Evolutionary conservation across 768 basidiomycete species (phyloP).

Genomic region (Tylopilus sp.): DNA sequence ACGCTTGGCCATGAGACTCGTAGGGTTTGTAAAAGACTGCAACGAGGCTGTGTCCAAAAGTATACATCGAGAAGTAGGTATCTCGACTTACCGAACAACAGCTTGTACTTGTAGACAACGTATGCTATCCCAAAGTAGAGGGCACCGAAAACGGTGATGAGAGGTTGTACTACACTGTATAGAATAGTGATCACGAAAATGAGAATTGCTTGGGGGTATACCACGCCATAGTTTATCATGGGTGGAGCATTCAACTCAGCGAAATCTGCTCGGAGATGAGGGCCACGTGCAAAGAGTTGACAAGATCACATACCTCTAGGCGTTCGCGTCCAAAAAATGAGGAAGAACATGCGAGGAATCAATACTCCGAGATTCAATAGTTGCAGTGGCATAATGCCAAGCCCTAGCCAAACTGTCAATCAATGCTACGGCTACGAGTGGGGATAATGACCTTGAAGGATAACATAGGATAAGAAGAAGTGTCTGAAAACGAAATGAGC

Average conservation of each 20-base stretch:
- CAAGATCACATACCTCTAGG: conserved; percentile 70
- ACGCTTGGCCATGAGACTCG: conserved; percentile 95
- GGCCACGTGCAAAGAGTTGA: not conserved
- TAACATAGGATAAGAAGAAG: conserved; percentile 83
- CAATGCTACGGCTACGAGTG: not conserved
- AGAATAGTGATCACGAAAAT: conserved; percentile 93
- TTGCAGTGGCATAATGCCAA: conserved; percentile 95
- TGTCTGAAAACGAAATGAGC: conserved; percentile 41
- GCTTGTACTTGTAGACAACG: conserved; percentile 97
- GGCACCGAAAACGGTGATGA: conserved; percentile 93
- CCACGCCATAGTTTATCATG: conserved; percentile 95
- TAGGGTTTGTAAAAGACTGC: conserved; percentile 98
- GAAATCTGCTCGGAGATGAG: conserved; percentile 57
- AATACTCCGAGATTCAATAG: conserved; percentile 88
- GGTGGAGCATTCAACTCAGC: conserved; percentile 97
- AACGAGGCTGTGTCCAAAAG: not conserved
- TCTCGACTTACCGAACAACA: conserved; percentile 74
- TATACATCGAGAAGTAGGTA: not conserved
- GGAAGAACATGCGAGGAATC: conserved; percentile 71
- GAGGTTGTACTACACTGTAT: conserved; percentile 93
- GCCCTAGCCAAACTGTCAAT: conserved; percentile 40
- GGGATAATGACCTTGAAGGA: conserved; percentile 61
- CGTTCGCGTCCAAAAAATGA: conserved; percentile 79
- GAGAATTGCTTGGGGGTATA: conserved; percentile 95
- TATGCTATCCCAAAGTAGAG: conserved; percentile 96